A percentile compares a stretch with the other conserved stretches of the same genome.
phyloP scores from a whole-genome alignment of 1,139 yeast genomes.

The Debaryomyces nepalensis region DNA sequence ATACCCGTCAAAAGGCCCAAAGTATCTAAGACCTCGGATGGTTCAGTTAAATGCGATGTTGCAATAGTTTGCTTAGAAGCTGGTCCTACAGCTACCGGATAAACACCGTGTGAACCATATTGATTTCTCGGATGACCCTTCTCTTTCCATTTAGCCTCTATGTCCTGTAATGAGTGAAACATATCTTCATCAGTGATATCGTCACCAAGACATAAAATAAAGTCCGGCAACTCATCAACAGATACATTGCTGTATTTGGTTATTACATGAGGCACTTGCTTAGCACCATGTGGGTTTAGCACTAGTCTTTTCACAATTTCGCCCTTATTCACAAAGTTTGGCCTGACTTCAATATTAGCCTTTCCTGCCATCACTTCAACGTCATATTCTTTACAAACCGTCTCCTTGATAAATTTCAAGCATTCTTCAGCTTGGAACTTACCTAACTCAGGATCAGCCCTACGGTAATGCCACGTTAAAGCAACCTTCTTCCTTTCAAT shows the following conservation, averaged over 20 bases:
- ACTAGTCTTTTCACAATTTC: slow-evolving; percentile 88
- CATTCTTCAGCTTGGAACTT: slow-evolving; percentile 80
- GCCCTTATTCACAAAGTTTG: slow-evolving; percentile 92
- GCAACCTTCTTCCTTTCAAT: slow-evolving; percentile 93
- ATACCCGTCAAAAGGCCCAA: slow-evolving; percentile 78
- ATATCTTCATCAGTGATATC: slow-evolving; percentile 97
- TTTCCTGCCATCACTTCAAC: slow-evolving; percentile 94
- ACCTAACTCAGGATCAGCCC: slow-evolving; percentile 93
- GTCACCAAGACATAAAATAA: slow-evolving; percentile 89
- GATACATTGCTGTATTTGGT: slow-evolving; percentile 34
- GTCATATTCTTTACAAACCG: slow-evolving; percentile 70
- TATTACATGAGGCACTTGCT: slow-evolving; percentile 40
- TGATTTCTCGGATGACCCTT: slow-evolving; percentile 44
- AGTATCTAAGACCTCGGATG: slow-evolving; percentile 83
- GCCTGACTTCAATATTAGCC: slow-evolving; percentile 96
- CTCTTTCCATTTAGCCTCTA: slow-evolving; percentile 55
- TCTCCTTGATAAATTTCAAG: slow-evolving; percentile 61
- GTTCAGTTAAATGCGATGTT: slow-evolving; percentile 84
- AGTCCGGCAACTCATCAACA: slow-evolving; percentile 68
- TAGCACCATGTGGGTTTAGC: slow-evolving; percentile 59
- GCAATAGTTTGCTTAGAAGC: slow-evolving; percentile 90
- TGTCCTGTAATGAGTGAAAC: slow-evolving; percentile 74
- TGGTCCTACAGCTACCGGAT: slow-evolving; percentile 94
- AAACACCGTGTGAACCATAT: slow-evolving; percentile 65
- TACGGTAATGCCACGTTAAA: slow-evolving; percentile 95